Percentiles rank a stretch among this genome's conserved stretches.
Evolutionary conservation across 768 basidiomycete species (phyloP).

Genomic region (Gelatoporia subvermispora): DNA sequence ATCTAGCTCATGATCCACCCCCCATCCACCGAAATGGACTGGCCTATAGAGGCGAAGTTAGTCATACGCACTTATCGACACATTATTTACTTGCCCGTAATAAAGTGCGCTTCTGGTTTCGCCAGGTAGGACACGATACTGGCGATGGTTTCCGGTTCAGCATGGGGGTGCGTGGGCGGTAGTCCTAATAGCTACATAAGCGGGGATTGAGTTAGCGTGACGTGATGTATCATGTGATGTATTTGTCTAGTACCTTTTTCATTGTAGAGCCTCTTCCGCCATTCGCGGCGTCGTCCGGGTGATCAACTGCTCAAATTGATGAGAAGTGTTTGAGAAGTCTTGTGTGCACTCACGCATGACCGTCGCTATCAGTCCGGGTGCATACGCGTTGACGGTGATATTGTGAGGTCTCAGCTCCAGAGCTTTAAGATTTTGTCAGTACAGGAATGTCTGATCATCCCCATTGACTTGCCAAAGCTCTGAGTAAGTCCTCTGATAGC

Average conservation of each 20-base stretch:
- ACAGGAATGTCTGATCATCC: too few species aligned
- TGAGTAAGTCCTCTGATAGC: constrained; percentile 20
- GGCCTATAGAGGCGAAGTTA: too few species aligned
- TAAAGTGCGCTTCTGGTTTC: constrained; percentile 15
- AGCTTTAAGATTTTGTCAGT: constrained; percentile 7
- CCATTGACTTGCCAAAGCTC: constrained; percentile 4
- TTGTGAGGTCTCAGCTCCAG: constrained; percentile 14
- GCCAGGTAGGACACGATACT: constrained; percentile 17
- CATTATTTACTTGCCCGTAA: constrained; percentile 10
- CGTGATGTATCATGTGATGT: too few species aligned
- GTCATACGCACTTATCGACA: too few species aligned
- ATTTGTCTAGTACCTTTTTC: not conserved
- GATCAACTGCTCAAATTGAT: not conserved
- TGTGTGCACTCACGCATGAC: constrained; percentile 6
- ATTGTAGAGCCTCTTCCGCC: not conserved
- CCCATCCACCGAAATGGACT: too few species aligned
- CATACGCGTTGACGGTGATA: constrained; percentile 24
- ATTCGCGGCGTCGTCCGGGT: not conserved
- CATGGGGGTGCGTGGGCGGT: not conserved
- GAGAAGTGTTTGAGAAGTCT: not conserved
- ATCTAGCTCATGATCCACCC: too few species aligned
- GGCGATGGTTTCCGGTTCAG: constrained; percentile 10
- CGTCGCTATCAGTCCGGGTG: constrained; percentile 10
- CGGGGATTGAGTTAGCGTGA: too few species aligned
- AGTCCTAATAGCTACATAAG: not conserved